These are phyloP conservation scores for Chrysopogon serrulatus DNA, from an alignment of 176 grass and related monocot species.

Conservation along the genomic window DNA sequence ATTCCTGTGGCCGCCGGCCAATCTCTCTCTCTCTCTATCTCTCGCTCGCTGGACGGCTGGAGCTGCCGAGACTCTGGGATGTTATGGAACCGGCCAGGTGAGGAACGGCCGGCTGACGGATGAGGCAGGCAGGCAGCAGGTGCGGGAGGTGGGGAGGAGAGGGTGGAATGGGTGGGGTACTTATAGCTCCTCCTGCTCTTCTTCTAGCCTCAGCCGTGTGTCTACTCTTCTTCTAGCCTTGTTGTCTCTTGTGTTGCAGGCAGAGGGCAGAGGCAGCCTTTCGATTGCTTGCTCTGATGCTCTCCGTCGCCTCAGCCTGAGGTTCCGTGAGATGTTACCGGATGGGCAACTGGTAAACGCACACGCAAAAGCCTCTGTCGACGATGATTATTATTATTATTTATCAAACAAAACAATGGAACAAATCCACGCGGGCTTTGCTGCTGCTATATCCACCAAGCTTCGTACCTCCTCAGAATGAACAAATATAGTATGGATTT, in stretches of 20 bases:
- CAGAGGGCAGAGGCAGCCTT: not conserved
- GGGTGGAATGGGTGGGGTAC: not conserved
- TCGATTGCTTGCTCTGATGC: not conserved
- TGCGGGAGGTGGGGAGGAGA: not conserved
- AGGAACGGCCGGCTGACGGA: not conserved
- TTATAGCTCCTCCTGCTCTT: slow-evolving; percentile 11
- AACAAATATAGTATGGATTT: not conserved
- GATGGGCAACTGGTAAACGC: not conserved
- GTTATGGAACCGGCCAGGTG: not conserved
- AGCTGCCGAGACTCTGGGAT: not conserved
- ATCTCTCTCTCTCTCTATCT: not conserved
- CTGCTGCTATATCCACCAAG: not conserved
- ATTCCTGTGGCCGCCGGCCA: not conserved
- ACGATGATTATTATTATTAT: not conserved
- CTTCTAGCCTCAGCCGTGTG: not conserved
- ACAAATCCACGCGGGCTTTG: not conserved
- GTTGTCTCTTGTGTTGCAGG: not conserved
- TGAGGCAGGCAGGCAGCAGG: not conserved
- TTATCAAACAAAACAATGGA: not conserved
- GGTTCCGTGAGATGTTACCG: not conserved
- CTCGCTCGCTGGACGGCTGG: not conserved
- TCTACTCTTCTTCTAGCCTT: not conserved
- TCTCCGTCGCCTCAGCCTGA: not conserved
- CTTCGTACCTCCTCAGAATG: not conserved
- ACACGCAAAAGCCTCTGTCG: slow-evolving; percentile 22